Conservation (phyloP, 257 asterid genomes). For the Gynochthodes officinalis region DNA sequence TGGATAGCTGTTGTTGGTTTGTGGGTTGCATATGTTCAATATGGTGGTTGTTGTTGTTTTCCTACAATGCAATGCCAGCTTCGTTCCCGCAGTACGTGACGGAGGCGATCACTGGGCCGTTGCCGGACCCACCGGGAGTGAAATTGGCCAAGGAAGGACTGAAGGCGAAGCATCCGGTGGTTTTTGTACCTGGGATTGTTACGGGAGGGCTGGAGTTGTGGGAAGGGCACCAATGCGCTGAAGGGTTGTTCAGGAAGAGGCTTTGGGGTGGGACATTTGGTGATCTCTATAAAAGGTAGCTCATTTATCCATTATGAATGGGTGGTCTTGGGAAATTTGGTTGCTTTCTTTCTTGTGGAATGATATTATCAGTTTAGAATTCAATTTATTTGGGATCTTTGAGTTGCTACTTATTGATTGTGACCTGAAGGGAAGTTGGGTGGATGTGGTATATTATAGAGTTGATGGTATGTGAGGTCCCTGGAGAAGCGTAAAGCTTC, state of each 20-base stretch:
- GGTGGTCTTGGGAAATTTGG: background rate
- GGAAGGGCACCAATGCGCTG: slow-evolving; percentile 92
- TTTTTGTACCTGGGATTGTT: slow-evolving; percentile 87
- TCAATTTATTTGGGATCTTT: background rate
- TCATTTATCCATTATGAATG: background rate
- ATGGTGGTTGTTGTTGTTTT: slow-evolving; percentile 79
- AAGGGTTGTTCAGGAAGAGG: slow-evolving; percentile 83
- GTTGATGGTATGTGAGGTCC: too few relatives aligned
- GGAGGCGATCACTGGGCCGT: slow-evolving; percentile 75
- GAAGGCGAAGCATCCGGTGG: slow-evolving; percentile 81
- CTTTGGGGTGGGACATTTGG: slow-evolving; percentile 97
- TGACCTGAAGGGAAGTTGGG: background rate
- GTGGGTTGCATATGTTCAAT: slow-evolving; percentile 71
- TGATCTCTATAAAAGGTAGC: slow-evolving; percentile 67
- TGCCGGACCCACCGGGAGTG: slow-evolving; percentile 84
- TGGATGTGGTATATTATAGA: too few relatives aligned
- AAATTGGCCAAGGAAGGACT: slow-evolving; percentile 73
- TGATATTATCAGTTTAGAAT: background rate
- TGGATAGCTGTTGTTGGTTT: slow-evolving; percentile 81
- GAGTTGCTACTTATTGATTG: background rate
- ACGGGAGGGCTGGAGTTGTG: slow-evolving; percentile 94
- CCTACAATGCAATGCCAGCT: slow-evolving; percentile 68
- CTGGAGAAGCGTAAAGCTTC: background rate
- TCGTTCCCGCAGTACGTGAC: slow-evolving; percentile 84
- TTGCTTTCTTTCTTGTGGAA: background rate